A percentile compares a stretch with the other conserved stretches of the same genome.
Conservation (phyloP, 2,329 filamentous ascomycete species). For the Cladosporium phlei region DNA sequence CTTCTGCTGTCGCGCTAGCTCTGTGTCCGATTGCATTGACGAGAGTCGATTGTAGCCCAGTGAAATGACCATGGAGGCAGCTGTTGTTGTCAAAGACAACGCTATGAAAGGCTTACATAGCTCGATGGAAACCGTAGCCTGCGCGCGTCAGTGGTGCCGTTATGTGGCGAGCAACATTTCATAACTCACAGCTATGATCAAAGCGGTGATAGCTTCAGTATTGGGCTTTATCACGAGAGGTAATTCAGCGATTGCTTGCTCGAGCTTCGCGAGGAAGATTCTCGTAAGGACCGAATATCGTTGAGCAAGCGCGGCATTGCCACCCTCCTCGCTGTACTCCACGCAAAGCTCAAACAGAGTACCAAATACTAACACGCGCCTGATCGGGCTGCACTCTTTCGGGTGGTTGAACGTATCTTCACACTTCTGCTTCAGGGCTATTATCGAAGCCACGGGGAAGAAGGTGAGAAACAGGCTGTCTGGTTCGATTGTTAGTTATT, state of each 20-base stretch:
- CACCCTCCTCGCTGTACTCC: conserved; percentile 11
- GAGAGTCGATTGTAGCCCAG: conserved; percentile 35
- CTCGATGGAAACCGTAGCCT: conserved; percentile 61
- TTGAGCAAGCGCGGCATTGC: conserved; percentile 7
- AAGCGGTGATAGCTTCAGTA: conserved; percentile 14
- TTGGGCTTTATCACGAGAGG: conserved; percentile 16
- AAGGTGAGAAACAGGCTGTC: conserved; percentile 15
- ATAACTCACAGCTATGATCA: conserved; percentile 16
- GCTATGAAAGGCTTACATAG: conserved; percentile 58
- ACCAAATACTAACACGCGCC: conserved; percentile 14
- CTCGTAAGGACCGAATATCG: conserved; percentile 12
- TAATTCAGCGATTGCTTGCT: conserved; percentile 14
- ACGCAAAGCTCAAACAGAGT: conserved; percentile 15
- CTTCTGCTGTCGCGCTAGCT: conserved; percentile 26
- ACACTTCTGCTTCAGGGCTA: conserved; percentile 11
- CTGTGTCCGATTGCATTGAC: conserved; percentile 13
- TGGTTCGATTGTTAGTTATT: not conserved
- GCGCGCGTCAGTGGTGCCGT: not conserved
- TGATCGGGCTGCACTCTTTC: conserved; percentile 6
- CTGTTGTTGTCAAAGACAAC: conserved; percentile 59
- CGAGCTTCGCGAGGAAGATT: conserved; percentile 8
- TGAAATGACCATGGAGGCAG: conserved; percentile 57
- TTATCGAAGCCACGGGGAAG: conserved; percentile 12
- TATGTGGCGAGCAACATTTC: not conserved
- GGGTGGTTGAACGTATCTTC: conserved; percentile 10